A percentile compares a stretch with the other conserved stretches of the same genome.
These are phyloP conservation scores for Cajanus cajan DNA, from an alignment of 306 rosid genomes.

Conservation along the genomic window DNA sequence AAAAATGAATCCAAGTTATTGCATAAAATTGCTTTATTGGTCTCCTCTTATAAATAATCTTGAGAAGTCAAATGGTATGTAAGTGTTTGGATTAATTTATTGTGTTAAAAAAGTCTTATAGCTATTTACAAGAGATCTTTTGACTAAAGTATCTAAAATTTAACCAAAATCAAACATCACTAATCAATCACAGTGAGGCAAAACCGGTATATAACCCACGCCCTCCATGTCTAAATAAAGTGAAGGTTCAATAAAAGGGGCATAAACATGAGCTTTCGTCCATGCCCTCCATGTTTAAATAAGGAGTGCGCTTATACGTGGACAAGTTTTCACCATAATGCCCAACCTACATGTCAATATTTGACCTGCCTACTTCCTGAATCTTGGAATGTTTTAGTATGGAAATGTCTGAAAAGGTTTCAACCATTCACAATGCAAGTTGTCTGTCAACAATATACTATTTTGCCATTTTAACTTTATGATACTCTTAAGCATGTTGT, in stretches of 20 bases:
- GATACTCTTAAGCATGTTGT: too few species aligned
- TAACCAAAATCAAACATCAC: not conserved
- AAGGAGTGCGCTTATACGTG: too few species aligned
- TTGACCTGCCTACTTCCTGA: constrained; percentile 31
- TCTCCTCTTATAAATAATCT: constrained; percentile 28
- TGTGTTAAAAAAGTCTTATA: not conserved
- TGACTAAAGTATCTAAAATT: not conserved
- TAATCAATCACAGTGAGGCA: not conserved
- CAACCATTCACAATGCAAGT: too few species aligned
- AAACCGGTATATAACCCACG: not conserved
- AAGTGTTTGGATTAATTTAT: not conserved
- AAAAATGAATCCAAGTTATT: constrained; percentile 48
- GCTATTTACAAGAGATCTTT: not conserved
- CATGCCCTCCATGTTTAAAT: constrained; percentile 43
- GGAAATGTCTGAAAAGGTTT: too few species aligned
- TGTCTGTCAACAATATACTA: too few species aligned
- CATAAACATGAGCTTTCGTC: constrained; percentile 52
- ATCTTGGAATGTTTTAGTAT: constrained; percentile 20
- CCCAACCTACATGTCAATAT: constrained; percentile 56
- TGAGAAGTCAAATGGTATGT: not conserved
- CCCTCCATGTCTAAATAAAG: too few species aligned
- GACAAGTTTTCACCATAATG: too few species aligned
- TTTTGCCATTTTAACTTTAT: too few species aligned
- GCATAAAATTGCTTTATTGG: constrained; percentile 58
- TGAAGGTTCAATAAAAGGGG: constrained; percentile 1